A percentile compares a stretch with the other conserved stretches of the same genome.
These are phyloP conservation scores for Fusarium drepaniforme DNA, from an alignment of 2,329 filamentous ascomycete species.

Conservation along the genomic window DNA sequence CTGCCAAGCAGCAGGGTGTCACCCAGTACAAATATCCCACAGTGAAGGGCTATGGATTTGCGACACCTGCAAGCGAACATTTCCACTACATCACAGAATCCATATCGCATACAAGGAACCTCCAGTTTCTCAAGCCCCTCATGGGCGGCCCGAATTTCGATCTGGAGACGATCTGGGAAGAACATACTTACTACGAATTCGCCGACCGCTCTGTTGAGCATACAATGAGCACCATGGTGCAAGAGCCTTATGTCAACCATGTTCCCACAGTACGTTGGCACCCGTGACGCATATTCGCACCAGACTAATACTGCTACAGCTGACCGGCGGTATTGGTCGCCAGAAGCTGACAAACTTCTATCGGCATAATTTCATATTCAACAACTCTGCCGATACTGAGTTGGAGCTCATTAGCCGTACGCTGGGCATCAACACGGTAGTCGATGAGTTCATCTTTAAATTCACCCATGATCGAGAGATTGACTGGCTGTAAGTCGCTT, in stretches of 20 bases:
- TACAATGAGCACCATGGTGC: constrained; percentile 87
- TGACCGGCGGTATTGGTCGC: constrained; percentile 80
- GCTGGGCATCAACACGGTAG: constrained; percentile 76
- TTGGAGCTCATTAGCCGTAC: constrained; percentile 80
- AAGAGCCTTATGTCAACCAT: constrained; percentile 84
- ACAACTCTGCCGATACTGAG: constrained; percentile 74
- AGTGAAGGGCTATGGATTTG: not conserved
- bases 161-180: constrained; percentile 83
- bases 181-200: constrained; percentile 81
- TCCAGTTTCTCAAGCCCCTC: constrained; percentile 64
- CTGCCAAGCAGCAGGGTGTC: not conserved
- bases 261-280: constrained; percentile 70
- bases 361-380: constrained; percentile 79
- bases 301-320: constrained; percentile 39
- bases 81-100: not conserved
- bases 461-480: constrained; percentile 72
- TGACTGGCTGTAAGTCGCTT: constrained; percentile 73
- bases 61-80: not conserved
- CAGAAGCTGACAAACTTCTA: constrained; percentile 75
- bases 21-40: not conserved
- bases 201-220: constrained; percentile 74
- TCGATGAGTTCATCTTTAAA: constrained; percentile 77
- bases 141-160: constrained; percentile 77
- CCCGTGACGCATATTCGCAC: not conserved
- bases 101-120: not conserved